phyloP scores from a whole-genome alignment of 257 asterid species.

The Salvia rosmarinus region DNA sequence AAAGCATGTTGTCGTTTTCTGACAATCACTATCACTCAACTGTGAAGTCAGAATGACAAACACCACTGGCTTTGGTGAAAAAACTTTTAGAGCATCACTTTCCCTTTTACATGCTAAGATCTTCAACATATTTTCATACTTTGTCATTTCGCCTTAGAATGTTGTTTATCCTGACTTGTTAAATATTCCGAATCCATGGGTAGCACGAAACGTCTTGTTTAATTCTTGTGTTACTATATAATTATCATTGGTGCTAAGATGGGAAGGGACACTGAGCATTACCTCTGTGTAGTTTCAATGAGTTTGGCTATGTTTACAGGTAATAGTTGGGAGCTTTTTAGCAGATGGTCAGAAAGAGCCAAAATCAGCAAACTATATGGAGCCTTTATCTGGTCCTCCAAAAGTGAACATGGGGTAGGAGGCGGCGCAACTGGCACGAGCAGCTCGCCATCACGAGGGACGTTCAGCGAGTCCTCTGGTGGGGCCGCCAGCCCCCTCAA shows the following conservation, averaged over 20 bases:
- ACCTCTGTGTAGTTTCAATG: neutral
- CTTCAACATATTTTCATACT: too few relatives aligned
- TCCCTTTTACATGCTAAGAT: too few relatives aligned
- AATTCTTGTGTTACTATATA: too few relatives aligned
- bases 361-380: constrained; percentile 39
- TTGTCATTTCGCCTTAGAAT: too few relatives aligned
- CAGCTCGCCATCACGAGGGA: constrained; percentile 59
- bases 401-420: constrained; percentile 40
- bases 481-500: constrained; percentile 58
- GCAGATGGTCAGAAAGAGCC: constrained; percentile 47
- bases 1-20: neutral
- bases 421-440: constrained; percentile 40
- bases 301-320: constrained; percentile 34
- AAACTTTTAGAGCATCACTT: too few relatives aligned
- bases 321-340: constrained; percentile 56
- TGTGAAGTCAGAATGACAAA: too few relatives aligned
- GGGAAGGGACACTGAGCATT: neutral
- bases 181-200: too few relatives aligned
- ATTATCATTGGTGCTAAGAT: too few relatives aligned
- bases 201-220: too few relatives aligned
- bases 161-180: too few relatives aligned
- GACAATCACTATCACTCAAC: neutral
- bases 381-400: constrained; percentile 43
- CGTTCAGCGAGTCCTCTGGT: constrained; percentile 54
- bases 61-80: too few relatives aligned